phyloP scores from a whole-genome alignment of 768 basidiomycete species.

The Trametes villosa region DNA sequence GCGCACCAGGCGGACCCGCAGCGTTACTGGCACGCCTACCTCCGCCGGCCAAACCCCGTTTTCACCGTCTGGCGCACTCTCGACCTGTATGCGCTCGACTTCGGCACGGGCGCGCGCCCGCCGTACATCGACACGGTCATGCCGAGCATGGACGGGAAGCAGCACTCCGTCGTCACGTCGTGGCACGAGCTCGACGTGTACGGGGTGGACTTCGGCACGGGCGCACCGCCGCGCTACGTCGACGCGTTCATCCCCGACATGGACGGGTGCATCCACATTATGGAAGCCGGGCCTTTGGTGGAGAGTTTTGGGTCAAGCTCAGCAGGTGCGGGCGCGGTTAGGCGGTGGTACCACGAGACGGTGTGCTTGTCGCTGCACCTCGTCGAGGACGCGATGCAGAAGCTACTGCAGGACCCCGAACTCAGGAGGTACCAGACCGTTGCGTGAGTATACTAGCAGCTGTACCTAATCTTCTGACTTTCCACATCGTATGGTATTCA shows the following conservation, averaged over 20 bases:
- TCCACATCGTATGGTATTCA: too few species aligned
- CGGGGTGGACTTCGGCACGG: not conserved
- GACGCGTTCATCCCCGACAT: not conserved
- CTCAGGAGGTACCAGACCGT: conserved; percentile 2
- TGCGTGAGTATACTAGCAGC: too few species aligned
- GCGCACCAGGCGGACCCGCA: conserved; percentile 36
- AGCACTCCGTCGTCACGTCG: too few species aligned
- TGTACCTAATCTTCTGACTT: too few species aligned
- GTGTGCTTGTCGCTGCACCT: conserved; percentile 17
- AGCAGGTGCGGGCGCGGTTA: too few species aligned
- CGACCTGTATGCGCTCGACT: conserved; percentile 40
- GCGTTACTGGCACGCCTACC: conserved; percentile 39
- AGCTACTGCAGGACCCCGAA: conserved; percentile 6
- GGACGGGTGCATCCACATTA: conserved; percentile 40
- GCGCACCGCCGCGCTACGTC: not conserved
- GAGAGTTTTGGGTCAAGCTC: too few species aligned
- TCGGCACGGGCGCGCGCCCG: conserved; percentile 34
- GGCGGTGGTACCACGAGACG: conserved; percentile 15
- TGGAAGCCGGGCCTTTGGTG: conserved; percentile 28
- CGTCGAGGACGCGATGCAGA: not conserved
- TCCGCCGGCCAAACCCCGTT: conserved; percentile 38
- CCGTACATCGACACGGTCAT: conserved; percentile 38
- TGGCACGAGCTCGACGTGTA: not conserved
- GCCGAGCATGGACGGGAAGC: conserved; percentile 22
- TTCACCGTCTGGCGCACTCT: conserved; percentile 40